Base-by-base conservation (phyloP, 805 yeast genomes). In the Tetrapisispora phaffii region DNA sequence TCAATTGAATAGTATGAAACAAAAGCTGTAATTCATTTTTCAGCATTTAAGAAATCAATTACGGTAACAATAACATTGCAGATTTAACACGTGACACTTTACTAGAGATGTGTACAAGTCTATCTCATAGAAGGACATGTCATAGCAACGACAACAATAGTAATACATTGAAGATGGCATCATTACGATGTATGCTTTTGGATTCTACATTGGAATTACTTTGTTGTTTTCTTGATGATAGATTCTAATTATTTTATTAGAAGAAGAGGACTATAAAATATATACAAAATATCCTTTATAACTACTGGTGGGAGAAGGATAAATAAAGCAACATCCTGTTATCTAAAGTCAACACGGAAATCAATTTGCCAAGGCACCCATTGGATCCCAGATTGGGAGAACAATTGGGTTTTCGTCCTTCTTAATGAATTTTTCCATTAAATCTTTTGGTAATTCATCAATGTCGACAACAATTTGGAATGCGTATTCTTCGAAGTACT, bases 381-480 rank as follows among this genome's bases (percentile, higher is more conserved):
- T 79, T 43, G 89, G 87, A 58, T 82, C 89, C 77, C 85, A 82
- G 10, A 84, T 77, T 41, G 85, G 86, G 32, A 82, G 68, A n/a
- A 73, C 73, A 46, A 76, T 70, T 34, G 81, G 77, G 33, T 70
- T 60, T 47, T 69, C 74, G 31, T 70, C 67, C 49, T 71, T 68
- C 44, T 69, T 57, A 33, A 65, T 47, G 37, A 58, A 57, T 34
- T 53, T 58, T 10, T 59, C 51, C 40, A 66, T 60, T 41, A 75
- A 57, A 26, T 73, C 66, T 28, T 57, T 59, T 15, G 70, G 67
- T 32, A 76, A 67, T 56, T 75, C 81, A 44, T 60, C 68, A 58
- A 69, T 58, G 51, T 76, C 80, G 39, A 77, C 79, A 35, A 80
- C 86, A 42, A 80, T 75, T 69, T 82, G 88, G 65, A 75, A 81